These are phyloP conservation scores for Candida tallmaniae DNA, from an alignment of 805 yeast species.

Conservation along the genomic window DNA sequence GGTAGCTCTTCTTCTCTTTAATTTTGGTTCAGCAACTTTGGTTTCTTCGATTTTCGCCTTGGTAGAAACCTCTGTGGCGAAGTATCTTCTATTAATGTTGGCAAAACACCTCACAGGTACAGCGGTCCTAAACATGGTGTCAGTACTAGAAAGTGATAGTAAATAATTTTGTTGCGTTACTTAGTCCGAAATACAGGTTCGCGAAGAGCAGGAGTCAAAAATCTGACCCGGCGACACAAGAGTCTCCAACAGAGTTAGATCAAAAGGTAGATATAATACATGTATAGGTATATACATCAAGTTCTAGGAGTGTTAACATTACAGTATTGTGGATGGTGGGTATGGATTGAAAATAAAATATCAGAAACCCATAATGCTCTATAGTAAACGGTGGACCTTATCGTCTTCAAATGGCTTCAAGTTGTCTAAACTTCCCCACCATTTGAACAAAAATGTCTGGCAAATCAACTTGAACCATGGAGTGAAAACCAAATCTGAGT, in stretches of 20 bases:
- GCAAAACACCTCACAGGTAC: neutral
- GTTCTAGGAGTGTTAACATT: too few relatives aligned
- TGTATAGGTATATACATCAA: too few relatives aligned
- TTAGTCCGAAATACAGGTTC: too few relatives aligned
- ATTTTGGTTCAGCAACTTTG: neutral
- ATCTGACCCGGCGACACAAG: too few relatives aligned
- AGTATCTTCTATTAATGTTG: constrained; percentile 1
- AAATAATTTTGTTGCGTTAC: too few relatives aligned
- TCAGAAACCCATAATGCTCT: constrained; percentile 8
- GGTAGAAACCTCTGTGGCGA: constrained; percentile 17
- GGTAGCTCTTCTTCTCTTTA: constrained; percentile 43
- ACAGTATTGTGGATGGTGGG: too few relatives aligned
- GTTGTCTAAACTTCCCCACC: constrained; percentile 83
- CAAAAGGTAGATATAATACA: too few relatives aligned
- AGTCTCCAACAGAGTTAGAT: too few relatives aligned
- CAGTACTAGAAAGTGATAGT: too few relatives aligned
- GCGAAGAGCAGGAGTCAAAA: too few relatives aligned
- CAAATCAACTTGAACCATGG: constrained; percentile 99
- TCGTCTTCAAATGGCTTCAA: constrained; percentile 47
- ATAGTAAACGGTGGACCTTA: constrained; percentile 48
- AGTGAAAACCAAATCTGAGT: constrained; percentile 67
- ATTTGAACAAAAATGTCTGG: constrained; percentile 79
- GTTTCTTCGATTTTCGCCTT: neutral
- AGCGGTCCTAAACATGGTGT: neutral
- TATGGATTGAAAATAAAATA: too few relatives aligned